Evolutionary conservation across 352 stramenopile species (phyloP).

Genomic region (Phytophthora constricta): DNA sequence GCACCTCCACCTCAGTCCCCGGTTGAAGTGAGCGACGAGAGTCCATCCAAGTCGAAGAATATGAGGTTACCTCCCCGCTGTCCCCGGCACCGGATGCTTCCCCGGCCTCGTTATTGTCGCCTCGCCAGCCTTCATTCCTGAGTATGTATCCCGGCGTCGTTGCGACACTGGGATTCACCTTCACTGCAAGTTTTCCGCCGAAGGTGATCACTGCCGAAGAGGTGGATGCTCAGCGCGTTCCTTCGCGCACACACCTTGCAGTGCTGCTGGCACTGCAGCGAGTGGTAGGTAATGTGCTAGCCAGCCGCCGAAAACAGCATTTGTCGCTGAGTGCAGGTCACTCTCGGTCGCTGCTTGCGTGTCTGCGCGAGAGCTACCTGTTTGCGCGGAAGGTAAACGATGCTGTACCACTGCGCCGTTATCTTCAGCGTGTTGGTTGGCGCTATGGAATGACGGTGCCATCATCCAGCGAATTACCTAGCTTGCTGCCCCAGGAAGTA

Average conservation of each 20-base stretch:
- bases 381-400: conserved; percentile 84
- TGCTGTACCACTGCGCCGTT: conserved; percentile 52
- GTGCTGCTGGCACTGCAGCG: conserved; percentile 73
- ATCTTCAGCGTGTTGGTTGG: conserved; percentile 61
- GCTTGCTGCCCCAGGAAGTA: conserved; percentile 77
- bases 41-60: conserved; percentile 15
- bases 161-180: conserved; percentile 57
- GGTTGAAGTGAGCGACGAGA: conserved; percentile 9
- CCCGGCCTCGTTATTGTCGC: conserved; percentile 36
- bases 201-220: conserved; percentile 69
- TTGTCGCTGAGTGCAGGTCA: conserved; percentile 71
- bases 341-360: conserved; percentile 49
- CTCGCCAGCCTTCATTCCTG: conserved; percentile 61
- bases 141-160: conserved; percentile 76
- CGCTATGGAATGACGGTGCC: conserved; percentile 49
- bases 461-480: conserved; percentile 56
- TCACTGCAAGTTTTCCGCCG: conserved; percentile 54
- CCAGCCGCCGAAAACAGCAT: conserved; percentile 43
- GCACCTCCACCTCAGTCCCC: background rate
- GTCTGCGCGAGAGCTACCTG: conserved; percentile 73
- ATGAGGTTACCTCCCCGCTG: conserved; percentile 6
- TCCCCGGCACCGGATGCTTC: conserved; percentile 5
- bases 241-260: conserved; percentile 69
- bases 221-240: conserved; percentile 60
- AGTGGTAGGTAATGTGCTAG: conserved; percentile 72